phyloP scores from a whole-genome alignment of 306 rosid genomes.

The Vigna angularis region DNA sequence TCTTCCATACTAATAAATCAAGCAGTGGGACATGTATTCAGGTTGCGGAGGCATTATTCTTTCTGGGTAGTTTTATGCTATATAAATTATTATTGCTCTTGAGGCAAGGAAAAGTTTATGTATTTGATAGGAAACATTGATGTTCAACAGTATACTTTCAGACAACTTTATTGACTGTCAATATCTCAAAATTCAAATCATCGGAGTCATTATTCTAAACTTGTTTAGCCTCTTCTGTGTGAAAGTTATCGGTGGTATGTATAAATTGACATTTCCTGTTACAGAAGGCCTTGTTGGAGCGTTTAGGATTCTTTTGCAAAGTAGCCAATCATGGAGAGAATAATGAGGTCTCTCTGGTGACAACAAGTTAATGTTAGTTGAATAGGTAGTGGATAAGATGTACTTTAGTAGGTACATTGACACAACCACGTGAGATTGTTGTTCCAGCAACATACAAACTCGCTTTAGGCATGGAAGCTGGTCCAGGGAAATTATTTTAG shows the following conservation, averaged over 20 bases:
- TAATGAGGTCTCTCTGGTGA: background rate
- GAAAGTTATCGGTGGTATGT: background rate
- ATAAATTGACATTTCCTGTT: background rate
- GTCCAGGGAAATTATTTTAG: background rate
- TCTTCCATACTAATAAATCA: constrained; percentile 28
- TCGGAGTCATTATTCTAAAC: background rate
- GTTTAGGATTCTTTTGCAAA: background rate
- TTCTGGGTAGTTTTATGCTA: constrained; percentile 2
- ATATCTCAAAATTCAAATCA: background rate
- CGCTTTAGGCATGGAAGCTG: background rate
- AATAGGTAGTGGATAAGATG: background rate
- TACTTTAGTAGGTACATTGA: background rate
- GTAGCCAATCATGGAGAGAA: background rate
- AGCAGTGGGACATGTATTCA: constrained; percentile 11
- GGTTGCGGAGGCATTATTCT: constrained; percentile 11
- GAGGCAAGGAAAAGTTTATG: constrained; percentile 8
- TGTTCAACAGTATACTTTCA: constrained; percentile 8
- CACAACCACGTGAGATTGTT: background rate
- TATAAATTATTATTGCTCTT: background rate
- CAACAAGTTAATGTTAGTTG: background rate
- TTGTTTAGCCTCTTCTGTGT: background rate
- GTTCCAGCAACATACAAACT: background rate
- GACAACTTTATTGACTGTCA: background rate
- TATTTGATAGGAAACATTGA: constrained; percentile 13
- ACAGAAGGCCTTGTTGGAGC: background rate